Base-by-base conservation (phyloP, 345 rosid species). In the Cardamine resedifolia region DNA sequence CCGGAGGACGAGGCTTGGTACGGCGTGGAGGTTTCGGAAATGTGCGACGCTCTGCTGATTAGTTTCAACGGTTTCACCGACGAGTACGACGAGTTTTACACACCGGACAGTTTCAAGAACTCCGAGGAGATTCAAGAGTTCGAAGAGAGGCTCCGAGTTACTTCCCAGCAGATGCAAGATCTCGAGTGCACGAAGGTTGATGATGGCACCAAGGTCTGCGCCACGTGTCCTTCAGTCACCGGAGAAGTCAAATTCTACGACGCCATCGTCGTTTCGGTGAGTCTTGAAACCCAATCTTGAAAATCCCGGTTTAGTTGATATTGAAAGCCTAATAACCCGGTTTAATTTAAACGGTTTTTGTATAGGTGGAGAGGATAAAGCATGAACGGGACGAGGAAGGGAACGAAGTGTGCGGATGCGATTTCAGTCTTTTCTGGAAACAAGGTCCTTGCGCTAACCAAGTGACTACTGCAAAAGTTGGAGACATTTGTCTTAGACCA, bases 1-100 rank as follows among this genome's bases (percentile, higher is more conserved):
- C 55, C 75, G 66, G 52, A 33, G 14, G 79, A 76, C 38, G 71
- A 70, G 12, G 79, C 76, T 11, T 76, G 79, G 76, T 76, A 76
- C 48, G 59, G 38, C 6, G 75, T 76, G 0, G 71, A 64, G 15
- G 28, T 70, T 21, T 20, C 66, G 23, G 64, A 47, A 3, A 27
- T 70, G 9, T 70, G 55, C 48, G 61, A 76, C 50, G 38, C 66
- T 11, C 9, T 76, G 14, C 58, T 64, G 38, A 51, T 76, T 6
- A 63, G 24, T 1, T 76, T 70, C 71, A 76, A 70, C 39, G 76
- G 66, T 6, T 76, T 76, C 61, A 3, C 66, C 9, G 28, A 10
- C 21, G 55, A 49, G 2, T 49, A 57, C 71, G 75, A 70, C 71
- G 76, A 76, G 66, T 23, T 64, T 16, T 76, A 62, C 4, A 48